These are phyloP conservation scores for Gossypium anomalum DNA, from an alignment of 345 rosid species.

Conservation along the genomic window DNA sequence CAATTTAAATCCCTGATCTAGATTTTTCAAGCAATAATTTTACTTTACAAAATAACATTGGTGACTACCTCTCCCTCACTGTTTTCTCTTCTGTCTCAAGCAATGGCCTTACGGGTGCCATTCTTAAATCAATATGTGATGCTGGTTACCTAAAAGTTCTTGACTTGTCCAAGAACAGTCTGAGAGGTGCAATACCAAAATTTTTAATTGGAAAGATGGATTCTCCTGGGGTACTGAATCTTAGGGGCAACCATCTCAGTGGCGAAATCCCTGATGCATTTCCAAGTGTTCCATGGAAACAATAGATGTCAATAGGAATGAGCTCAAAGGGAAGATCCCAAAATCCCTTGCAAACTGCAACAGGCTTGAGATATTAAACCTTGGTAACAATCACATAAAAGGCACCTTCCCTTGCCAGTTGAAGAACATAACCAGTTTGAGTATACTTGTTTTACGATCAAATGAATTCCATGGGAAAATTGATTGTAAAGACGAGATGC, in stretches of 20 bases:
- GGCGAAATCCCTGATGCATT: conserved; percentile 24
- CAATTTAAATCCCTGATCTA: no score
- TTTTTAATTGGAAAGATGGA: neutral
- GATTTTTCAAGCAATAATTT: conserved; percentile 34
- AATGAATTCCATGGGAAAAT: conserved; percentile 23
- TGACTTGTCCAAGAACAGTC: conserved; percentile 9
- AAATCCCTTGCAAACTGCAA: conserved; percentile 28
- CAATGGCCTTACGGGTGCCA: neutral
- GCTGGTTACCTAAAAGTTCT: neutral
- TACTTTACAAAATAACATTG: conserved; percentile 20
- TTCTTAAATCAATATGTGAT: conserved; percentile 16
- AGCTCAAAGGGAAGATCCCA: conserved; percentile 28
- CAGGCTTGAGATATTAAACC: conserved; percentile 30
- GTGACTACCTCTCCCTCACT: neutral
- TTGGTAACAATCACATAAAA: conserved; percentile 29
- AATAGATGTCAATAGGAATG: conserved; percentile 36
- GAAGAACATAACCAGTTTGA: conserved; percentile 24
- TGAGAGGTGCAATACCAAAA: conserved; percentile 4
- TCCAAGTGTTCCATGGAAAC: conserved; percentile 24
- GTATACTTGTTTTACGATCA: conserved; percentile 31
- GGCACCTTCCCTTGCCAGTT: conserved; percentile 37
- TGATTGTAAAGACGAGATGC: neutral
- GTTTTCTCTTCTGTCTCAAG: conserved; percentile 27
- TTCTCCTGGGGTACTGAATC: conserved; percentile 29
- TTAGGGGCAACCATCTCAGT: conserved; percentile 23